Evolutionary conservation across 2,329 filamentous ascomycete genomes (phyloP).

Genomic region (Pseudodiploospora longispora): DNA sequence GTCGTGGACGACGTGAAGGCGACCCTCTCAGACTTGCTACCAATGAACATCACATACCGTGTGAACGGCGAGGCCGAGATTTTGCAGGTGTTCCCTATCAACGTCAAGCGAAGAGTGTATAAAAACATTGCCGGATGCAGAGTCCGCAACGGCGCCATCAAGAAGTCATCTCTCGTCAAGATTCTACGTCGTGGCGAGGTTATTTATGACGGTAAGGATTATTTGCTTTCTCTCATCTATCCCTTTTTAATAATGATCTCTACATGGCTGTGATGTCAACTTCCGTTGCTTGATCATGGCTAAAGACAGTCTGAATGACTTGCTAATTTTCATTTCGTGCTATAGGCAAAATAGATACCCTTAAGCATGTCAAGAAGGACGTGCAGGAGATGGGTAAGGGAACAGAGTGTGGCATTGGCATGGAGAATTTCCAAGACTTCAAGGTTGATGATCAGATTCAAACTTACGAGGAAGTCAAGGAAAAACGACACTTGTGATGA

Average conservation of each 20-base stretch:
- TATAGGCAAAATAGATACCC: constrained; percentile 65
- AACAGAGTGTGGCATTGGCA: constrained; percentile 84
- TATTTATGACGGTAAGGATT: constrained; percentile 72
- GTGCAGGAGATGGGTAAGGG: constrained; percentile 84
- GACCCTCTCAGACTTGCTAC: constrained; percentile 60
- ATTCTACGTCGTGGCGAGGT: constrained; percentile 64
- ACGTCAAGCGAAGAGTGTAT: constrained; percentile 60
- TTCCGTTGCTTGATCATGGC: no score
- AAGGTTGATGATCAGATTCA: constrained; percentile 78
- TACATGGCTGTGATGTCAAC: not conserved
- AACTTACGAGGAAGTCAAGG: constrained; percentile 69
- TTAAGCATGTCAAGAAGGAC: constrained; percentile 92
- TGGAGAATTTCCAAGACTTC: constrained; percentile 73
- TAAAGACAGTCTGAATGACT: not conserved
- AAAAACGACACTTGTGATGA: constrained; percentile 54
- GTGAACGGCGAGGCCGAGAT: constrained; percentile 87
- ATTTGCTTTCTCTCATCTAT: not conserved
- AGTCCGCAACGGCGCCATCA: constrained; percentile 72
- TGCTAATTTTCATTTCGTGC: constrained; percentile 9
- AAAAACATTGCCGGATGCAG: constrained; percentile 80
- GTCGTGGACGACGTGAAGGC: constrained; percentile 64
- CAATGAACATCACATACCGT: constrained; percentile 56
- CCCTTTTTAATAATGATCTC: not conserved
- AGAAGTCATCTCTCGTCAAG: constrained; percentile 54
- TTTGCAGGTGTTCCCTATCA: constrained; percentile 75